Evolutionary conservation across 768 basidiomycete genomes (phyloP), one percentile per base, ranked within the genome.

Genomic region (Suillus placidus): DNA sequence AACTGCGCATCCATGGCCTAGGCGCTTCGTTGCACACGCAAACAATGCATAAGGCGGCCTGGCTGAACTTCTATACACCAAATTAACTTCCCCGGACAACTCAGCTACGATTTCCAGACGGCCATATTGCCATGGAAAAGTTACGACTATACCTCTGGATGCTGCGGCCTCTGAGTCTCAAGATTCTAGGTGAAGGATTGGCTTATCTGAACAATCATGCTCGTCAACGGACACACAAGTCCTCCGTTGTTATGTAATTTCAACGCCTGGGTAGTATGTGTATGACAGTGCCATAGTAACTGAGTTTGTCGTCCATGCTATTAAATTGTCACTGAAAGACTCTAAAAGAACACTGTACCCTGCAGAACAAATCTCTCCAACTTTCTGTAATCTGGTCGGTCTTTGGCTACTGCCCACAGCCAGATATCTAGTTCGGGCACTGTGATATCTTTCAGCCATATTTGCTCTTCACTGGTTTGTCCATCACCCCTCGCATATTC

Each of bases 371-470:
- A 91, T 68, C 93, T 80, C 69, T 82, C 81, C 47, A 94, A 79
- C 58, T 77, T 77, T 60, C 90, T 80, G 71, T 93, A 93, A 74
- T 93, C 92, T 37, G 77, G 69, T 68, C 91, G 80, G 69, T 93
- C 92, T 73, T 95, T 94, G 43, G 91, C 91, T 6, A 92, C 84
- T 38, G 87, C 82, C 91, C 93, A 92, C n/a, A 94, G 74, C 91
- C 92, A 95, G 71, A 84, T 84, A 71, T 94, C 89, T 65, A 94
- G 67, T 54, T 86, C 82, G 5, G 88, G 87, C 34, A 87, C 77
- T 0, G 80, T 86, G 42, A 95, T 80, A 4, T 80, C 77, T 63
- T 78, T 83, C 68, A 91, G 70, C 88, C 88, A 89, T 30, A 73
- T 71, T 23, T 80, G 68, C 42, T 73, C 79, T 38, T 70, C 71